A percentile compares a stretch with the other conserved stretches of the same genome.
Evolutionary conservation across 2,329 filamentous ascomycete species (phyloP).

Genomic region (Lasiodiplodia sp.): DNA sequence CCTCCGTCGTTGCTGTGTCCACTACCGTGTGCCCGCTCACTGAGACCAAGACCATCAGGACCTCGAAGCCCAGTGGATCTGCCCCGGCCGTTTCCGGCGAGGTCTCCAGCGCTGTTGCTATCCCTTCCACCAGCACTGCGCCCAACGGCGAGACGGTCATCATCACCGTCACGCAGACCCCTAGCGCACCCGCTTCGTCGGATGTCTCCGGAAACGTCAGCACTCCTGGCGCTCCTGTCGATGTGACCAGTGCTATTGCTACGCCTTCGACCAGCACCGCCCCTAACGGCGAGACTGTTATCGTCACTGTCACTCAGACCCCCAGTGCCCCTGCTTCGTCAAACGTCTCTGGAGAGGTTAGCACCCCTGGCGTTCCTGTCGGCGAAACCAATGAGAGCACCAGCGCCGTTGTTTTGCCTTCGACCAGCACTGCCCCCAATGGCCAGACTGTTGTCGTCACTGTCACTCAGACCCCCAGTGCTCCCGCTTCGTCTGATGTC

Average conservation of each 20-base stretch:
- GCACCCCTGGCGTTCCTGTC: neutral
- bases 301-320: constrained; percentile 7
- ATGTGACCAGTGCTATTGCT: neutral
- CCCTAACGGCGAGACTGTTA: constrained; percentile 11
- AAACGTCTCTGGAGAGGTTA: neutral
- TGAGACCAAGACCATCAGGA: constrained; percentile 37
- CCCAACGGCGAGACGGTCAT: constrained; percentile 15
- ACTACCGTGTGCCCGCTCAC: constrained; percentile 43
- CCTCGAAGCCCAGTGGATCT: neutral
- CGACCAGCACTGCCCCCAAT: neutral
- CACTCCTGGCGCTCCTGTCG: constrained; percentile 1
- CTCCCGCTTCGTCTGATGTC: neutral
- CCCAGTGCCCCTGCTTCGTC: neutral
- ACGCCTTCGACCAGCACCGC: constrained; percentile 6
- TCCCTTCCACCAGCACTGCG: neutral
- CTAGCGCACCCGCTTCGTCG: neutral
- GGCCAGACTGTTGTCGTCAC: constrained; percentile 9
- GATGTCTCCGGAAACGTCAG: neutral
- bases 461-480: neutral
- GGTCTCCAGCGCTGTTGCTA: neutral
- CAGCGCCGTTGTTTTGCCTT: neutral
- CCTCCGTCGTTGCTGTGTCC: constrained; percentile 12
- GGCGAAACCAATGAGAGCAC: neutral
- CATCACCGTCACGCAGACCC: constrained; percentile 1
- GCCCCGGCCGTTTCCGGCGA: constrained; percentile 9